A percentile compares a stretch with the other conserved stretches of the same genome.
phyloP scores from a whole-genome alignment of 2,329 filamentous ascomycete species.

The Nemania sp. region DNA sequence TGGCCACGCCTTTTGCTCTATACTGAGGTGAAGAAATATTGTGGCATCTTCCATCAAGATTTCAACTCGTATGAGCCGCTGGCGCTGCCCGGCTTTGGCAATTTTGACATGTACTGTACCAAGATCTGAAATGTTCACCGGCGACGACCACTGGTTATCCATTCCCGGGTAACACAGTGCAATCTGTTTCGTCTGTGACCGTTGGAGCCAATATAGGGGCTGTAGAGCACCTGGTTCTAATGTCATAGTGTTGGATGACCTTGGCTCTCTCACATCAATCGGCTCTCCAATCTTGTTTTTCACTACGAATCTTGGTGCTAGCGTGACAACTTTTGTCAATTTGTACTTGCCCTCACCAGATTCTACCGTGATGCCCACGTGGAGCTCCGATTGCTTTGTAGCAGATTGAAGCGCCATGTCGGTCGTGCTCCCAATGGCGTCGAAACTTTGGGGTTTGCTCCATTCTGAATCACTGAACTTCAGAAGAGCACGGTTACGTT shows the following conservation, averaged over 20 bases:
- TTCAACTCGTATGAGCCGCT: slow-evolving; percentile 84
- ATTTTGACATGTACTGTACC: slow-evolving; percentile 93
- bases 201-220: slow-evolving; percentile 87
- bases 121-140: slow-evolving; percentile 95
- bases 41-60: slow-evolving; percentile 91
- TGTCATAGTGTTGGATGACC: slow-evolving; percentile 81
- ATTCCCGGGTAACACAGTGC: slow-evolving; percentile 91
- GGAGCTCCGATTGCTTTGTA: slow-evolving; percentile 76
- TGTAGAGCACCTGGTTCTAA: slow-evolving; percentile 78
- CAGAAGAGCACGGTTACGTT: slow-evolving; percentile 84
- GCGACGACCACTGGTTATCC: slow-evolving; percentile 96
- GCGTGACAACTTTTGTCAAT: slow-evolving; percentile 90
- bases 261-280: slow-evolving; percentile 86
- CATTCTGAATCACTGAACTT: slow-evolving; percentile 89
- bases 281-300: slow-evolving; percentile 92
- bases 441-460: slow-evolving; percentile 98
- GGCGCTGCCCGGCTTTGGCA: slow-evolving; percentile 84
- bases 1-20: slow-evolving; percentile 95
- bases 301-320: slow-evolving; percentile 89
- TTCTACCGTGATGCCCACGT: slow-evolving; percentile 84
- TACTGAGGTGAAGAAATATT: slow-evolving; percentile 86
- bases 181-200: slow-evolving; percentile 81
- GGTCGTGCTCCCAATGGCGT: slow-evolving; percentile 90
- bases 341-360: slow-evolving; percentile 98
- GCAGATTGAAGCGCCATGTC: slow-evolving; percentile 82